Evolutionary conservation across 2,329 filamentous ascomycete species (phyloP).

Genomic region (Camptophora hylomeconis): DNA sequence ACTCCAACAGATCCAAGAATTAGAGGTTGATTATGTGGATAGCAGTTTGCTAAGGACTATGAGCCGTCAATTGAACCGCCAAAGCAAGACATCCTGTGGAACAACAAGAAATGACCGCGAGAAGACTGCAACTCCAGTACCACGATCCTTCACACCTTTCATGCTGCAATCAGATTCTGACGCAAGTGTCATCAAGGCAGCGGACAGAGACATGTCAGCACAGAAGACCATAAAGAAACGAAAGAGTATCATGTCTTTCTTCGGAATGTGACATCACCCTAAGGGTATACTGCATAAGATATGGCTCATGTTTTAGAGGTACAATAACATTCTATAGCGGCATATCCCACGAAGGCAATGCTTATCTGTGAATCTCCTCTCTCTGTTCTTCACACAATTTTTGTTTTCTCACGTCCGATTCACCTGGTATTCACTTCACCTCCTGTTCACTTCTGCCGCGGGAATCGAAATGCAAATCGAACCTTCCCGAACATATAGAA

Average conservation of each 20-base stretch:
- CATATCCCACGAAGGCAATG: too few relatives aligned
- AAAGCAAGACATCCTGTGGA: conserved; percentile 19
- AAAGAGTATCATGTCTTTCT: conserved; percentile 18
- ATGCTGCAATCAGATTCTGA: conserved; percentile 7
- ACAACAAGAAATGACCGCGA: conserved; percentile 8
- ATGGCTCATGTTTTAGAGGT: conserved; percentile 4
- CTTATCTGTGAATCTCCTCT: too few relatives aligned
- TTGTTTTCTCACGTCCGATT: too few relatives aligned
- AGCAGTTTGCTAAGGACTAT: conserved; percentile 26
- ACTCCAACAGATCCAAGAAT: conserved; percentile 51
- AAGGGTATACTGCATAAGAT: too few relatives aligned
- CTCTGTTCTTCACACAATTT: too few relatives aligned
- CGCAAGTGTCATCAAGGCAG: conserved; percentile 8
- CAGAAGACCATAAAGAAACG: conserved; percentile 14
- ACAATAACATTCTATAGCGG: too few relatives aligned
- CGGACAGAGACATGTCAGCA: conserved; percentile 6
- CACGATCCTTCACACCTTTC: conserved; percentile 12
- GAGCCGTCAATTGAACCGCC: conserved; percentile 22
- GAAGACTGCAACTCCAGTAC: conserved; percentile 7
- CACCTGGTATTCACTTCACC: too few relatives aligned
- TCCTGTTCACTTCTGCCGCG: too few relatives aligned
- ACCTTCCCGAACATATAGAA: too few relatives aligned
- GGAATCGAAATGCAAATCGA: too few relatives aligned
- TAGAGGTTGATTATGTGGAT: conserved; percentile 31
- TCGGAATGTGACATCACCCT: too few relatives aligned